Evolutionary conservation across 2,329 filamentous ascomycete species (phyloP).

Genomic region (Talaromyces sp.): DNA sequence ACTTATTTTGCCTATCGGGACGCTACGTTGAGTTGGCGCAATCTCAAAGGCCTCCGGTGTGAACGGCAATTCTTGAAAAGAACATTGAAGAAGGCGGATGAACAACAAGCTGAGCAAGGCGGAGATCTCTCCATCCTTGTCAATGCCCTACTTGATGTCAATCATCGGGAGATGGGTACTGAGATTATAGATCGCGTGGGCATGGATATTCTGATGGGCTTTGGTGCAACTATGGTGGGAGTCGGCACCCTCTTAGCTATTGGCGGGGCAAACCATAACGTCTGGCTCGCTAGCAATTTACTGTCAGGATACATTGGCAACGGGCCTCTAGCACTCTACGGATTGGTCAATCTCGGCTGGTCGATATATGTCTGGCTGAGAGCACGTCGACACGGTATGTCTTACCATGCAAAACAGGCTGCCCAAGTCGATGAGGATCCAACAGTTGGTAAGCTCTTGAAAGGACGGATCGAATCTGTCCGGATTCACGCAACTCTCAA

Average conservation of each 20-base stretch:
- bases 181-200: conserved; percentile 51
- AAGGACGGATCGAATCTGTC: conserved; percentile 39
- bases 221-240: conserved; percentile 50
- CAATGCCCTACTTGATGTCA: conserved; percentile 44
- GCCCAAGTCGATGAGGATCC: background rate
- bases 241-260: conserved; percentile 55
- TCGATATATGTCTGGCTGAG: conserved; percentile 43
- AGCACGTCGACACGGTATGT: conserved; percentile 38
- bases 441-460: conserved; percentile 23
- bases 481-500: conserved; percentile 47
- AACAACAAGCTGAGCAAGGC: conserved; percentile 14
- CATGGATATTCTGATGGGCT: conserved; percentile 52
- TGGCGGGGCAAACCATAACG: conserved; percentile 41
- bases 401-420: conserved; percentile 20
- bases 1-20: conserved; percentile 49
- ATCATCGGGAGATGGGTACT: conserved; percentile 49
- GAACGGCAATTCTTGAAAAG: conserved; percentile 32
- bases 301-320: conserved; percentile 57
- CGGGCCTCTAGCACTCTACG: conserved; percentile 48
- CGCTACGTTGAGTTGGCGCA: conserved; percentile 42
- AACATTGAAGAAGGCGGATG: background rate
- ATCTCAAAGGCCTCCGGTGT: conserved; percentile 44
- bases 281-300: conserved; percentile 51
- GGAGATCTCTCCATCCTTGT: conserved; percentile 17
- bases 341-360: conserved; percentile 50